phyloP scores from a whole-genome alignment of 495 filamentous ascomycete species.

The Achaetomiella virescens region DNA sequence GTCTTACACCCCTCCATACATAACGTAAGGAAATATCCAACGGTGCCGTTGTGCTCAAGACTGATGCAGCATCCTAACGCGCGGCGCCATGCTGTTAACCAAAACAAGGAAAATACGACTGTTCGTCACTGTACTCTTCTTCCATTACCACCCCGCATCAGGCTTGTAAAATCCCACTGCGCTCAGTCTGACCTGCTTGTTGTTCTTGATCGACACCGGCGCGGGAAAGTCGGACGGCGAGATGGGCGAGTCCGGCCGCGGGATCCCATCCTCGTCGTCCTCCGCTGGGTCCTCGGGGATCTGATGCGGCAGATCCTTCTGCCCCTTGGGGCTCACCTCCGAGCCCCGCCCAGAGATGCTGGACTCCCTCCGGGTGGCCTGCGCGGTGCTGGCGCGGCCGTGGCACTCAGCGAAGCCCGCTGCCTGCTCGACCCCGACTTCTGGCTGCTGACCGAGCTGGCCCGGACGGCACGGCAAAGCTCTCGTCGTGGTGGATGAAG shows the following conservation, averaged over 20 bases:
- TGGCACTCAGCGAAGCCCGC: slow-evolving; percentile 4
- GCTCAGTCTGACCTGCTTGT: slow-evolving; percentile 41
- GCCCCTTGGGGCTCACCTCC: slow-evolving; percentile 10
- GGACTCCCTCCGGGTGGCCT: slow-evolving; percentile 8
- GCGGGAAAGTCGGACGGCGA: slow-evolving; percentile 27
- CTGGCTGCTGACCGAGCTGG: slow-evolving; percentile 12
- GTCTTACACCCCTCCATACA: not conserved
- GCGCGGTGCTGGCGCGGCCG: not conserved
- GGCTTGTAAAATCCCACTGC: slow-evolving; percentile 36
- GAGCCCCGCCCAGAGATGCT: slow-evolving; percentile 2
- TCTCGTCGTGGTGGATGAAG: slow-evolving; percentile 32
- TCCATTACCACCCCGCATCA: slow-evolving; percentile 40
- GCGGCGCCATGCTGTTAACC: slow-evolving; percentile 4
- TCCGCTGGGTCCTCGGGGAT: slow-evolving; percentile 24
- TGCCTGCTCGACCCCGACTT: slow-evolving; percentile 9
- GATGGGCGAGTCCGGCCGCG: slow-evolving; percentile 34
- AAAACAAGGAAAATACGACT: slow-evolving; percentile 4
- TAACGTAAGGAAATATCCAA: not conserved
- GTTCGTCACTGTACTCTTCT: slow-evolving; percentile 7
- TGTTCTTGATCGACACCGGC: slow-evolving; percentile 33
- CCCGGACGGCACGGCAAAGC: slow-evolving; percentile 21
- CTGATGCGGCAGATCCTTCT: slow-evolving; percentile 13
- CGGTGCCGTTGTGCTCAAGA: not conserved
- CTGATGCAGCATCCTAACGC: not conserved
- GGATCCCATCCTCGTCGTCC: slow-evolving; percentile 21